Evolutionary conservation across 2,329 filamentous ascomycete genomes (phyloP), one percentile per base, ranked within the genome.

Genomic region (Blastomyces gilchristii): DNA sequence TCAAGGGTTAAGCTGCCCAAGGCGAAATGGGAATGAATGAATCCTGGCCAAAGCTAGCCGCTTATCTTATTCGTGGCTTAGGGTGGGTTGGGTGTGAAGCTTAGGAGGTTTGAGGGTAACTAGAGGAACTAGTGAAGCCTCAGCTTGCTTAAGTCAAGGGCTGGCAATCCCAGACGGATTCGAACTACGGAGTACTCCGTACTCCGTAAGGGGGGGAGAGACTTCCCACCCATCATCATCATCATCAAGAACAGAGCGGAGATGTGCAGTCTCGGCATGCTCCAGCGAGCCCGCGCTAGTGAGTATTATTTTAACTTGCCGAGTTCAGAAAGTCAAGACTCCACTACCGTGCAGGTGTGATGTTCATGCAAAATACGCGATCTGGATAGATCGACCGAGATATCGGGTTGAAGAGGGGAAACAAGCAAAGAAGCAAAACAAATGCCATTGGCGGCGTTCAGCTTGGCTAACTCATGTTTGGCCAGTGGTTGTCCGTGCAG

Each of bases 301-400:
- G 12, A 58, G 41, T 18, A 58, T 37, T 34, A 14, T 45, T 45
- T 45, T 22, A 58, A 41, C 54, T 41, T 39, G n/a, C 31, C 37
- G n/a, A 58, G 18, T 9, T 58, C 22, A 41, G 18, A 56, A 39
- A 25, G 57, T 28, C 41, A 43, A 37, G 37, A 31, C 39, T 22
- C 57, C 57, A 58, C 57, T 34, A 25, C 22, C 12, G 22, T 58
- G 57, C 39, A 49, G 34, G 22, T 56, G 37, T 11, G 47, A 60
- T 41, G 45, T 43, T 34, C 34, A 31, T 54, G 39, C 57, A 41
- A 52, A 58, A 50, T 63, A 54, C 58, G 45, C 22, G 57, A 58
- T 58, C 39, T 58, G 57, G 57, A 58, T 58, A 31, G 57, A 58
- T 58, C 57, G 57, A 58, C 57, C 57, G 57, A 58, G 22, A 45